A percentile compares a stretch with the other conserved stretches of the same genome.
Conservation (phyloP, 176 grass and related monocot genomes). For the Triticum urartu region DNA sequence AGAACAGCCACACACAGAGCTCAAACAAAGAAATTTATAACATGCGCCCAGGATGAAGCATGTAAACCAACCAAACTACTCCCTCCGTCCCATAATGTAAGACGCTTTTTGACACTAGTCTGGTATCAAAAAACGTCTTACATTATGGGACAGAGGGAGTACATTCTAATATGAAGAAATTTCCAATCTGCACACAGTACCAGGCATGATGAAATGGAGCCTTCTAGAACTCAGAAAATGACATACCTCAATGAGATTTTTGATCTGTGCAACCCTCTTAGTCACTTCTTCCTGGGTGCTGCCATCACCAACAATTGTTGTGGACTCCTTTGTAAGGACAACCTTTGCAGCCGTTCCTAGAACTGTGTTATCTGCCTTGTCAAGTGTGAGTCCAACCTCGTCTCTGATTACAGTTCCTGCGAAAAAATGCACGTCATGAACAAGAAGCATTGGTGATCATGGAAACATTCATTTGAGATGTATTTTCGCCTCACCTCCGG, state of each 20-base stretch:
- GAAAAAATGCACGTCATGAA: not conserved
- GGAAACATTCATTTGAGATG: not conserved
- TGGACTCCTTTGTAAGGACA: conserved; percentile 86
- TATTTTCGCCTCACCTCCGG: conserved; percentile 54
- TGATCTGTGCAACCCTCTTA: conserved; percentile 90
- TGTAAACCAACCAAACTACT: not conserved
- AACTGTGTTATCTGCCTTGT: conserved; percentile 83
- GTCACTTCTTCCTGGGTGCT: conserved; percentile 89
- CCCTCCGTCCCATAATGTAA: no score
- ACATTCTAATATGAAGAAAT: not conserved
- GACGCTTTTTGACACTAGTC: no score
- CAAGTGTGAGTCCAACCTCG: conserved; percentile 85
- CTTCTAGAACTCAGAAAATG: not conserved
- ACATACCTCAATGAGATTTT: conserved; percentile 83
- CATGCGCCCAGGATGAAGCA: not conserved
- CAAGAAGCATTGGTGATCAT: not conserved
- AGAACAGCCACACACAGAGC: not conserved
- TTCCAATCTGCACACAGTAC: not conserved
- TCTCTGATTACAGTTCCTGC: conserved; percentile 94
- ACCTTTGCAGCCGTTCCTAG: conserved; percentile 85
- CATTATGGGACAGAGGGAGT: no score
- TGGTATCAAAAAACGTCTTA: no score
- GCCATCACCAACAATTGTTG: conserved; percentile 95
- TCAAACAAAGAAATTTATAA: not conserved
- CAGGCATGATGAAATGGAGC: not conserved